phyloP scores from a whole-genome alignment of 306 rosid genomes.

The Vicia villosa region DNA sequence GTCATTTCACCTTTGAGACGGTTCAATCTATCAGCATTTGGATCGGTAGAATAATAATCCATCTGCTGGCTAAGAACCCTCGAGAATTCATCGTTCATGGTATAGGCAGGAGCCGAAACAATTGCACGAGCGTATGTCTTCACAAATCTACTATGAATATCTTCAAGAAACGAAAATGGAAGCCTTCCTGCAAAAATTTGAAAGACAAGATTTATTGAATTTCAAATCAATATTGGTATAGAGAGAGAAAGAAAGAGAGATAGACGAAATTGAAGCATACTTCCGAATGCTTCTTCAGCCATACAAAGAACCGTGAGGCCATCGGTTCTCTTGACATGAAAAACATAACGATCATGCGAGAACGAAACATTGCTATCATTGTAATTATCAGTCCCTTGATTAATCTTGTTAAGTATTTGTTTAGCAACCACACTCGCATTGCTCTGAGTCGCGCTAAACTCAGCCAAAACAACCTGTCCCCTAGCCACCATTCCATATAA shows the following conservation, averaged over 20 bases:
- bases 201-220: neutral
- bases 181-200: slow-evolving; percentile 64
- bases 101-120: slow-evolving; percentile 81
- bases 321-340: slow-evolving; percentile 58
- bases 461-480: slow-evolving; percentile 54
- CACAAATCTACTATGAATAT: slow-evolving; percentile 79
- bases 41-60: slow-evolving; percentile 82
- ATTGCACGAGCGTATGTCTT: slow-evolving; percentile 80
- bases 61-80: slow-evolving; percentile 86
- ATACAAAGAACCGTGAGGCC: slow-evolving; percentile 66
- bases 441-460: slow-evolving; percentile 49
- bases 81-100: slow-evolving; percentile 92
- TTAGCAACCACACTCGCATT: slow-evolving; percentile 55
- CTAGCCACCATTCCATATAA: slow-evolving; percentile 61
- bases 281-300: slow-evolving; percentile 62
- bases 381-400: slow-evolving; percentile 23
- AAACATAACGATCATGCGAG: slow-evolving; percentile 60
- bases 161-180: slow-evolving; percentile 90
- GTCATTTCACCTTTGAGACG: slow-evolving; percentile 96
- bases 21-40: slow-evolving; percentile 86
- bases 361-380: slow-evolving; percentile 52
- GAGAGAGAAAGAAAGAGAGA: neutral
- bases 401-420: slow-evolving; percentile 46
- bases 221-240: neutral
- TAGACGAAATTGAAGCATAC: slow-evolving; percentile 28